Evolutionary conservation across 805 yeast species (phyloP).

Genomic region (Starmerella riodocensis): DNA sequence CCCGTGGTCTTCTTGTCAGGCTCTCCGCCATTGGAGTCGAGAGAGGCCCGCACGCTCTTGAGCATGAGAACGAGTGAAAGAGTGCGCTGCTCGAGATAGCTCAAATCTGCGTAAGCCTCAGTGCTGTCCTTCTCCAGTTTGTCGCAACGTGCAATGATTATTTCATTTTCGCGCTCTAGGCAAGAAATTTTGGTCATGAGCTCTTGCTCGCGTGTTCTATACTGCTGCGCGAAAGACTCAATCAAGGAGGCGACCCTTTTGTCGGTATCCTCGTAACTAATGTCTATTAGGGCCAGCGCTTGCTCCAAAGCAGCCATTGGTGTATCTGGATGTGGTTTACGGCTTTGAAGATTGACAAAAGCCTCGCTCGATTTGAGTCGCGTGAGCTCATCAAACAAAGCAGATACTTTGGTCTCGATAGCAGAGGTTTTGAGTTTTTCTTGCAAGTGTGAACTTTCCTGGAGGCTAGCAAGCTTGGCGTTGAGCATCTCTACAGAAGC

Average conservation of each 20-base stretch:
- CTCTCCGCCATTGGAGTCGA: too few species aligned
- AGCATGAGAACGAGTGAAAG: slow-evolving; percentile 15
- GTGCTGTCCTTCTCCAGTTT: slow-evolving; percentile 8
- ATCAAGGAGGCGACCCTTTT: slow-evolving; percentile 6
- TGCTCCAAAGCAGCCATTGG: slow-evolving; percentile 6
- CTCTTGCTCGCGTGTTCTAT: slow-evolving; percentile 15
- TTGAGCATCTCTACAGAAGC: slow-evolving; percentile 3
- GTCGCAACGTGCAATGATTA: slow-evolving; percentile 13
- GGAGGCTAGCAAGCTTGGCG: slow-evolving; percentile 1
- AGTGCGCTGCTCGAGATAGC: slow-evolving; percentile 15
- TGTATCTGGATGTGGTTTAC: not conserved
- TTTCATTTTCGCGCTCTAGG: slow-evolving; percentile 10
- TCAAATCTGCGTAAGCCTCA: slow-evolving; percentile 5
- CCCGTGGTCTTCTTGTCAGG: too few species aligned
- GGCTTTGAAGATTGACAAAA: too few species aligned
- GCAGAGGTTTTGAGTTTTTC: not conserved
- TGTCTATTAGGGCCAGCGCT: slow-evolving; percentile 7
- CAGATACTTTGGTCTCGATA: not conserved
- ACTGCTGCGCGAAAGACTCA: slow-evolving; percentile 12
- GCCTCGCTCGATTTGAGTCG: slow-evolving; percentile 4
- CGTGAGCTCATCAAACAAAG: slow-evolving; percentile 6
- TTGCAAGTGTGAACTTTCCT: not conserved
- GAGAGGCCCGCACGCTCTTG: slow-evolving; percentile 11
- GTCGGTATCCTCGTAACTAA: slow-evolving; percentile 6
- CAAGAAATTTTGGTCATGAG: slow-evolving; percentile 7